These are phyloP conservation scores for Geotrichum australiense DNA, from an alignment of 1,139 yeast species.

Conservation along the genomic window DNA sequence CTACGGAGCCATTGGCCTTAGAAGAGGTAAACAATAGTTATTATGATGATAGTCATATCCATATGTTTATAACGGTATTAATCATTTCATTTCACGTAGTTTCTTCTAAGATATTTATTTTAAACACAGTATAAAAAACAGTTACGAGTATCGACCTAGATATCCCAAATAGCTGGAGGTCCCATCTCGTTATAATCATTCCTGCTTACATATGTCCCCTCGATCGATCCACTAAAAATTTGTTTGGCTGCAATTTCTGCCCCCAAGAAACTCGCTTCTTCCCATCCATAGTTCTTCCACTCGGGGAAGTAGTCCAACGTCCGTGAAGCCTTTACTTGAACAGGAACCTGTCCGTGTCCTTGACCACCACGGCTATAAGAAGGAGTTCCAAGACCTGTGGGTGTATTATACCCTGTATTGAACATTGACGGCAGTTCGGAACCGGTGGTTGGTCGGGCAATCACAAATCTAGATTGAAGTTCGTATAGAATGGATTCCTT, in stretches of 20 bases:
- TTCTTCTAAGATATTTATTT: no score
- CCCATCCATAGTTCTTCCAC: conserved; percentile 84
- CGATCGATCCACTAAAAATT: conserved; percentile 54
- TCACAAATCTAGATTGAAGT: conserved; percentile 53
- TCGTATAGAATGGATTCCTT: conserved; percentile 59
- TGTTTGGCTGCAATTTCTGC: conserved; percentile 86
- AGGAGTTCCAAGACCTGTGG: conserved; percentile 28
- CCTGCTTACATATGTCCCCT: conserved; percentile 59
- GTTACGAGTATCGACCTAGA: no score
- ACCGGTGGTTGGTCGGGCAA: conserved; percentile 35
- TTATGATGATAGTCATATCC: no score
- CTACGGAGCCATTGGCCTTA: no score
- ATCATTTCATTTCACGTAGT: no score
- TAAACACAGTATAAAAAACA: no score
- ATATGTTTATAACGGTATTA: no score
- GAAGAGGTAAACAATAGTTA: no score
- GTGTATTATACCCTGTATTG: conserved; percentile 34
- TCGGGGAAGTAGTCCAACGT: conserved; percentile 91
- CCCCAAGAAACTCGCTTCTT: conserved; percentile 73
- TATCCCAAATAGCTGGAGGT: conserved; percentile 56
- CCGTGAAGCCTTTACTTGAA: conserved; percentile 57
- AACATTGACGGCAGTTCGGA: conserved; percentile 35
- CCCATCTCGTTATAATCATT: conserved; percentile 76
- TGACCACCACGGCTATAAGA: conserved; percentile 24
- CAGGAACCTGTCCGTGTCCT: conserved; percentile 62